Conservation (phyloP, 2,329 filamentous ascomycete genomes). For the Calonectria henricotiae region DNA sequence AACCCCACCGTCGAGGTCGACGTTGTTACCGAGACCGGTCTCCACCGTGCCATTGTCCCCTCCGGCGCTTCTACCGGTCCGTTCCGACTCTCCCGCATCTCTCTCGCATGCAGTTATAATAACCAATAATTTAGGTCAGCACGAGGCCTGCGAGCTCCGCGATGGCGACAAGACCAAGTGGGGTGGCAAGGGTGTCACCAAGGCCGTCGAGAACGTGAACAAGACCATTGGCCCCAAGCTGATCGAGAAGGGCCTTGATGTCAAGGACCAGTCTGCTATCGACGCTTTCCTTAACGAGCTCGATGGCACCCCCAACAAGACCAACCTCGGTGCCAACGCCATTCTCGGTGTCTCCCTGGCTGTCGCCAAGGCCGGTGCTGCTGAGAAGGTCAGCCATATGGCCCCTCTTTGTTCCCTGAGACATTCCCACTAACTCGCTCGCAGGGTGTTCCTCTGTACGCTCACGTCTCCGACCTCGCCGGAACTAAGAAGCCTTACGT, state of each 20-base stretch:
- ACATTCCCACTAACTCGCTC: constrained; percentile 39
- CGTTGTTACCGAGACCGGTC: constrained; percentile 94
- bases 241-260: constrained; percentile 87
- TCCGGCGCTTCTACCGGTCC: constrained; percentile 95
- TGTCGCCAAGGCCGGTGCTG: constrained; percentile 89
- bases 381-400: constrained; percentile 78
- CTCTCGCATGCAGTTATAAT: constrained; percentile 49
- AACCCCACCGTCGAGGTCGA: constrained; percentile 99
- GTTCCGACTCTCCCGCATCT: constrained; percentile 57
- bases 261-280: constrained; percentile 88
- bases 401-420: constrained; percentile 12
- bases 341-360: constrained; percentile 90
- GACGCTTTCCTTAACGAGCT: constrained; percentile 90
- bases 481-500: constrained; percentile 94
- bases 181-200: constrained; percentile 89
- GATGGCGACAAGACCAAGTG: constrained; percentile 91
- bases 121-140: constrained; percentile 75
- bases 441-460: constrained; percentile 86
- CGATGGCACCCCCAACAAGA: constrained; percentile 90
- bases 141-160: constrained; percentile 92
- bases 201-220: constrained; percentile 92
- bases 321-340: constrained; percentile 89
- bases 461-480: constrained; percentile 88
- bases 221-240: constrained; percentile 83
- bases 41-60: constrained; percentile 97